Evolutionary conservation across 2,329 filamentous ascomycete species (phyloP), one percentile per base, ranked within the genome.

Genomic region (Alternaria postmessia): DNA sequence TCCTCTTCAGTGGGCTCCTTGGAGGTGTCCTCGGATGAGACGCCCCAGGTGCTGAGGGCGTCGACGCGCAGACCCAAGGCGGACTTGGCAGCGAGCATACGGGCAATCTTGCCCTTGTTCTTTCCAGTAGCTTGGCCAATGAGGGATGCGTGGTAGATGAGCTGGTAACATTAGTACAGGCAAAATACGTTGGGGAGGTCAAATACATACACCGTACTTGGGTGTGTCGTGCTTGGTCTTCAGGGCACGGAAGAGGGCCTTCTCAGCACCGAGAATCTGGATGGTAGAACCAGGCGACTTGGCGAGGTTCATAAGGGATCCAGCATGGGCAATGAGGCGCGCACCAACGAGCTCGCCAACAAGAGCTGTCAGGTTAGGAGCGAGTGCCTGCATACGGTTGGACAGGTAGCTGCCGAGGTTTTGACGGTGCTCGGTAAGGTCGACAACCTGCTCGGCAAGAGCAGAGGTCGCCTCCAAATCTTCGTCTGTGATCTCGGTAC

Each of bases 181-280:
- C 49, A 92, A 91, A 81, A 36, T 14, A 83, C 95, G 96, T 4
- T 24, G 8, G 7, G 12, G 44, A 16, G 92, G 38, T 3, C 7
- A 1, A 3, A 36, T 43, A 70, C 71, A 66, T 68, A 73, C 69
- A 63, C 95, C 95, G 75, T 98, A 99, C 82, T 98, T 99, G 77
- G 95, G 95, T 39, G 95, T 99, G 77, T 97, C 93, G 81, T 98
- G 94, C 87, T 99, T 98, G 51, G 95, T 99, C 88, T 99, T 99
- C 66, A 99, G 86, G 20, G 95, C 95, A 75, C 95, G 90, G 90
- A 99, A 99, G 44, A 99, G 88, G 7, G 95, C 95, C 87, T 99
- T 99, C 84, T 99, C 95, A 62, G 95, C 95, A 84, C 95, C 95
- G 57, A 98, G 89, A 75, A 99, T 97, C 85, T 99, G 95, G 69